These are phyloP conservation scores for Trichoderma hamatum DNA, from an alignment of 2,329 filamentous ascomycete genomes.

Conservation along the genomic window DNA sequence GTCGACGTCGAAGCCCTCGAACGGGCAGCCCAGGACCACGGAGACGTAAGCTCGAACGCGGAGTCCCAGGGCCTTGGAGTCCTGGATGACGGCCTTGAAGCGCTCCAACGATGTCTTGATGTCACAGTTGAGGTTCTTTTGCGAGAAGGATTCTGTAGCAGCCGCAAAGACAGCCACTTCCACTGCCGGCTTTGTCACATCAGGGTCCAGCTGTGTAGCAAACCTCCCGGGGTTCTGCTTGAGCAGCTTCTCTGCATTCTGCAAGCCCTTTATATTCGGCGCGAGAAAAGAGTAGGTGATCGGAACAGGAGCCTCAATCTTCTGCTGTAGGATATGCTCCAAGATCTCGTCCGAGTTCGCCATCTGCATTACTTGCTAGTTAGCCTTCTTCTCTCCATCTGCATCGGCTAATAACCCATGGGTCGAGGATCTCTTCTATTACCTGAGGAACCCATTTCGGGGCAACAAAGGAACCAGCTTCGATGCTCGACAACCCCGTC, in stretches of 20 bases:
- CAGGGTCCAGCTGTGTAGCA: constrained; percentile 54
- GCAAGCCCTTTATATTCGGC: constrained; percentile 74
- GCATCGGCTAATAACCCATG: background rate
- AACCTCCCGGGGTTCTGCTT: constrained; percentile 53
- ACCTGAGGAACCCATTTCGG: constrained; percentile 87
- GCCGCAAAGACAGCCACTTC: constrained; percentile 82
- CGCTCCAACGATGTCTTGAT: constrained; percentile 72
- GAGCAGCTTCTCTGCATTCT: constrained; percentile 62
- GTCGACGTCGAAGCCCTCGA: constrained; percentile 66
- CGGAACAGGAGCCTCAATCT: constrained; percentile 55
- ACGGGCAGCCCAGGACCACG: constrained; percentile 79
- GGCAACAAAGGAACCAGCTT: constrained; percentile 80
- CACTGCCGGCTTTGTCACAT: constrained; percentile 51
- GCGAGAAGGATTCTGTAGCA: constrained; percentile 78
- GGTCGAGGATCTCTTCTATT: constrained; percentile 22
- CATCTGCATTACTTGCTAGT: constrained; percentile 59
- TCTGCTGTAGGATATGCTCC: constrained; percentile 63
- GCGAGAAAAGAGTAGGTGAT: constrained; percentile 81
- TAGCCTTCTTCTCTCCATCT: constrained; percentile 15
- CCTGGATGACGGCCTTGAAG: constrained; percentile 70
- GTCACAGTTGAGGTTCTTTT: constrained; percentile 80
- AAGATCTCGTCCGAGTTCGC: constrained; percentile 76
- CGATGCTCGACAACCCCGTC: constrained; percentile 73
- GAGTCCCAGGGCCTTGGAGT: constrained; percentile 65
- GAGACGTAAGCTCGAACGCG: constrained; percentile 80